A percentile compares a stretch with the other conserved stretches of the same genome.
Conservation (phyloP, 805 yeast species). For the Millerozyma miso region DNA sequence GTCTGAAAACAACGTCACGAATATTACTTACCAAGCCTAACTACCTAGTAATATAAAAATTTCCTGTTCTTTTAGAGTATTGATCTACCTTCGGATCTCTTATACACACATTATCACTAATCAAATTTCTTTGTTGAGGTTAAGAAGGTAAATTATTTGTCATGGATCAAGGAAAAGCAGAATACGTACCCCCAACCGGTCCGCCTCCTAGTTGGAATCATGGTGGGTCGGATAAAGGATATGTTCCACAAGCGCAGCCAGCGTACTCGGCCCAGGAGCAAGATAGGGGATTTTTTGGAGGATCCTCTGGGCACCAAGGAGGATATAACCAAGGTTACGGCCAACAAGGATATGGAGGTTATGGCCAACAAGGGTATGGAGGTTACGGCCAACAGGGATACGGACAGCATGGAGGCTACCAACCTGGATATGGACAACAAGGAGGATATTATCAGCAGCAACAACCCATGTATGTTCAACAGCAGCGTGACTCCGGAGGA, state of each 20-base stretch:
- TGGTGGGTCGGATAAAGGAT: slow-evolving; percentile 8
- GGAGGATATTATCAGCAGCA: slow-evolving; percentile 38
- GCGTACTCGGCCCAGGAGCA: slow-evolving; percentile 11
- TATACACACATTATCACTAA: too few relatives aligned
- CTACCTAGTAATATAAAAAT: too few relatives aligned
- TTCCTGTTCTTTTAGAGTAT: too few relatives aligned
- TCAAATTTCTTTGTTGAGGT: too few relatives aligned
- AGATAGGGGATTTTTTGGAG: slow-evolving; percentile 22
- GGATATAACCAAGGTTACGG: slow-evolving; percentile 14
- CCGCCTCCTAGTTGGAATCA: slow-evolving; percentile 26
- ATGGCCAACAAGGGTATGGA: slow-evolving; percentile 16
- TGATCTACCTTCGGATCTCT: too few relatives aligned
- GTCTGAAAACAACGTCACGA: not conserved
- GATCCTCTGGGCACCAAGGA: slow-evolving; percentile 3
- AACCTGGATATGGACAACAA: slow-evolving; percentile 17
- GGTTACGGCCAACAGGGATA: slow-evolving; percentile 13
- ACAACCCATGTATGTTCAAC: slow-evolving; percentile 44
- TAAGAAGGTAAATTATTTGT: not conserved
- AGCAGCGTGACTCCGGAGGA: slow-evolving; percentile 22
- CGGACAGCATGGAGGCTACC: not conserved
- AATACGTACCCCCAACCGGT: slow-evolving; percentile 23
- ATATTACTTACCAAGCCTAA: not conserved
- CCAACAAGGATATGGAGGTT: slow-evolving; percentile 15
- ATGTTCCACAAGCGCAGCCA: slow-evolving; percentile 22
- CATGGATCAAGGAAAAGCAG: not conserved